A percentile compares a stretch with the other conserved stretches of the same genome.
Conservation (phyloP, 129 eudicot species). For the Sambucus nigra region DNA sequence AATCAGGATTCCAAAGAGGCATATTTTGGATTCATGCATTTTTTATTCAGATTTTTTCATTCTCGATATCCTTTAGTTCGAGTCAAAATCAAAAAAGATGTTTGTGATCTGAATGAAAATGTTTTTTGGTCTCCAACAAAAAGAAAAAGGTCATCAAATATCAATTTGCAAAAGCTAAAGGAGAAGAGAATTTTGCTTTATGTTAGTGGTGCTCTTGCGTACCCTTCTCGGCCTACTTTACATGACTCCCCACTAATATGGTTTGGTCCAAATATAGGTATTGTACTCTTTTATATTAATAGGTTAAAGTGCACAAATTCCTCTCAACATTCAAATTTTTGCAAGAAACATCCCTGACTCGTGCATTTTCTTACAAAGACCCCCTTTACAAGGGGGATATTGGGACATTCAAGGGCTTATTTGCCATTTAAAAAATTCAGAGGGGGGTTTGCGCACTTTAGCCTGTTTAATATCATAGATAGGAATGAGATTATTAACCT, state of each 20-base stretch:
- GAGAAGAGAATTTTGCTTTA: conserved; percentile 13
- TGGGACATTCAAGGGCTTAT: too few relatives aligned
- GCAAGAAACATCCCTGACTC: too few relatives aligned
- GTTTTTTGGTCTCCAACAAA: conserved; percentile 1
- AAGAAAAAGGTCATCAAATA: conserved; percentile 2
- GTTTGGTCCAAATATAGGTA: conserved; percentile 1
- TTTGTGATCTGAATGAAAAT: neutral
- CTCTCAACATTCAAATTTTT: too few relatives aligned
- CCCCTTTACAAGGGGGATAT: too few relatives aligned
- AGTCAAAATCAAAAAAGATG: conserved; percentile 7
- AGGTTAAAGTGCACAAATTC: too few relatives aligned
- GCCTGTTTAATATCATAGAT: too few relatives aligned
- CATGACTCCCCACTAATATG: neutral
- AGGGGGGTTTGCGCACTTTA: too few relatives aligned
- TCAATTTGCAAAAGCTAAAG: conserved; percentile 1
- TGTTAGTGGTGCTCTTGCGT: conserved; percentile 2
- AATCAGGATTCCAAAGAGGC: conserved; percentile 11
- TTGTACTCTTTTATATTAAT: too few relatives aligned
- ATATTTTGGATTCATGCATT: conserved; percentile 6
- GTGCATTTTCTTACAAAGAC: too few relatives aligned
- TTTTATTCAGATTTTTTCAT: too few relatives aligned
- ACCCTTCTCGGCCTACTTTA: conserved; percentile 15
- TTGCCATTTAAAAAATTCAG: too few relatives aligned
- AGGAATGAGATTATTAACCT: too few relatives aligned
- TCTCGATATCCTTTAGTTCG: neutral